Evolutionary conservation across 2,329 filamentous ascomycete genomes (phyloP), one percentile per base, ranked within the genome.

Genomic region (Fusarium fujikuroi): DNA sequence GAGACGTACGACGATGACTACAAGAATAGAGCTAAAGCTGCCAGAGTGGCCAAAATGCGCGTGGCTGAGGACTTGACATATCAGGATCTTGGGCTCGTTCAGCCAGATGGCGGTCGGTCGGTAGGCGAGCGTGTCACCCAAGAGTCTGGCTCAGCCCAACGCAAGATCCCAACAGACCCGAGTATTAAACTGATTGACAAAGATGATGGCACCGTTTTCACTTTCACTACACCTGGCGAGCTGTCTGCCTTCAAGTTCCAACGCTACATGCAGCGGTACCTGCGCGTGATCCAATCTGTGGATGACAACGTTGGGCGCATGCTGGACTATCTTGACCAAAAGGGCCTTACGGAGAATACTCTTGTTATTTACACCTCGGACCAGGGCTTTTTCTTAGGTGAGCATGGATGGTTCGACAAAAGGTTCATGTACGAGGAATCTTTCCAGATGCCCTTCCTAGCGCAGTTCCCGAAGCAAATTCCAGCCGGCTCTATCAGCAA

Each of bases 361-460:
- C 77, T 88, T 6, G 83, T 88, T 5, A 81, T 88, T n/a, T 88
- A 88, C 69, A 87, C 85, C 1, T 87, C 85, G 0, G 87, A 88
- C 69, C 86, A 88, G 67, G 87, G 87, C 10, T 88, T 88, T 79
- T 89, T 88, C 76, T 83, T 89, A 0, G 87, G 87, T 12, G 87
- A 89, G 65, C 87, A 89, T 67, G 87, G 87, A 60, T 89, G 86
- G 87, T 88, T 88, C 72, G 87, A 88, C 76, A 89, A 89, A 78
- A 84, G 87, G 7, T 88, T 89, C 76, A 88, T 89, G 84, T 89
- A 89, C 77, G 87, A 89, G 69, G 86, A 89, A 76, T 83, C 80
- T 19, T 88, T 89, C 78, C 86, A 88, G 77, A 88, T 89, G 87
- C 87, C 87, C 0, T 87, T 88, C 53, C 74, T 88, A 7, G 80